Evolutionary conservation across 2,329 filamentous ascomycete species (phyloP).

Genomic region (Penicillium sp.): DNA sequence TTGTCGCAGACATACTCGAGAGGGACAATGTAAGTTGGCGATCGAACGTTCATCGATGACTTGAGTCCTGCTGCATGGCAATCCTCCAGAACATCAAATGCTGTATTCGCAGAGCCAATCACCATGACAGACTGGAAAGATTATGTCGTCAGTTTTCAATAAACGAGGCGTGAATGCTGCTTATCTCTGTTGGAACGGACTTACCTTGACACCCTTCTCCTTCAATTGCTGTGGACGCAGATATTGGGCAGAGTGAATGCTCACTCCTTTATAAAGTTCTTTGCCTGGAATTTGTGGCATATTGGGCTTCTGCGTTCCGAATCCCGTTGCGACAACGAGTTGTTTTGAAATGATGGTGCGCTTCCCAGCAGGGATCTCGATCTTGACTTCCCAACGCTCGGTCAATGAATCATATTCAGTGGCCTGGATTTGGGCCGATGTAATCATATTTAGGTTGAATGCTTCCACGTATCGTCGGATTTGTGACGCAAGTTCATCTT

Average conservation of each 20-base stretch:
- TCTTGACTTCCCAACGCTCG: constrained; percentile 31
- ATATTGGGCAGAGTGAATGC: constrained; percentile 1
- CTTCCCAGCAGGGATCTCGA: constrained; percentile 21
- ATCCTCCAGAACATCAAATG: constrained; percentile 54
- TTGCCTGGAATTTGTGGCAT: constrained; percentile 16
- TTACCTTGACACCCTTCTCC: constrained; percentile 17
- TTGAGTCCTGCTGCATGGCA: constrained; percentile 48
- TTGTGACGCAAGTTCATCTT: constrained; percentile 21
- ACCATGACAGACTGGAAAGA: constrained; percentile 44
- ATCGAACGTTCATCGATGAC: constrained; percentile 52
- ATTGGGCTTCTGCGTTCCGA: constrained; percentile 21
- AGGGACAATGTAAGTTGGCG: constrained; percentile 40
- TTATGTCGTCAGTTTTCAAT: not conserved
- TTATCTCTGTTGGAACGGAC: not conserved
- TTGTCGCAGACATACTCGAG: constrained; percentile 27
- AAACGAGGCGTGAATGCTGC: not conserved
- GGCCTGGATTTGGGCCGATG: constrained; percentile 27
- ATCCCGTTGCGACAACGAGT: constrained; percentile 23
- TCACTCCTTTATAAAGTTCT: constrained; percentile 17
- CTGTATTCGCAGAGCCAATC: constrained; percentile 53
- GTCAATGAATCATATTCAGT: constrained; percentile 28
- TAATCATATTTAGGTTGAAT: constrained; percentile 41
- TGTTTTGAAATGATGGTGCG: constrained; percentile 16
- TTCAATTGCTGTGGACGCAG: constrained; percentile 6
- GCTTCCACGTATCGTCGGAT: constrained; percentile 28